Evolutionary conservation across 495 filamentous ascomycete genomes (phyloP).

Genomic region (Aspergillus steynii): DNA sequence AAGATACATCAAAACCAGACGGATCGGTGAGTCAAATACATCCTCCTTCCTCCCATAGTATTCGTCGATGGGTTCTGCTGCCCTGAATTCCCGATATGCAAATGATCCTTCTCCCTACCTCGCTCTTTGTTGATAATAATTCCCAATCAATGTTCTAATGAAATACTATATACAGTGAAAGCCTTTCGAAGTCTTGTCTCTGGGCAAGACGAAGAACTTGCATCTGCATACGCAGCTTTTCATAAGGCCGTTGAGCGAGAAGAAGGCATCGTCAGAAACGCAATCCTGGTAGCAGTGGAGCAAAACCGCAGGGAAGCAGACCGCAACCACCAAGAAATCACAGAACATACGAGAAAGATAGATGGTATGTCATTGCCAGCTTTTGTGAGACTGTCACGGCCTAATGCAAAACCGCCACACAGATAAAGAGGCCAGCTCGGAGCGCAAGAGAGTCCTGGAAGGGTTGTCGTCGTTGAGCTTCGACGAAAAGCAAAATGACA

Average conservation of each 20-base stretch:
- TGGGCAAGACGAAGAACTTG: not conserved
- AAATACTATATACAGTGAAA: not conserved
- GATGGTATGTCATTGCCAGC: not conserved
- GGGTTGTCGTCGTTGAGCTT: not conserved
- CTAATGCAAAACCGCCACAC: not conserved
- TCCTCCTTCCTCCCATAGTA: no score
- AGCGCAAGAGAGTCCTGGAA: not conserved
- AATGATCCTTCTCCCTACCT: not conserved
- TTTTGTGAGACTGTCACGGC: not conserved
- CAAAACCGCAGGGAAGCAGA: not conserved
- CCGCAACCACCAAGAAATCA: not conserved
- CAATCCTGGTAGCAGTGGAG: not conserved
- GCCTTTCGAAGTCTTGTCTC: constrained; percentile 1
- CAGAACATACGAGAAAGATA: not conserved
- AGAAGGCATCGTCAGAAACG: not conserved
- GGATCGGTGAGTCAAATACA: not conserved
- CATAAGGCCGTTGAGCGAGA: not conserved
- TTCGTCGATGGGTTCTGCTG: not conserved
- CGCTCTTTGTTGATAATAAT: no score
- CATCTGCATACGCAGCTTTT: not conserved
- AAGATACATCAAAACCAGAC: not conserved
- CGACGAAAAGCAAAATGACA: not conserved
- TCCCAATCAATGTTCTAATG: not conserved
- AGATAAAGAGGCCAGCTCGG: not conserved
- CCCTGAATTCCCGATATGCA: not conserved